phyloP scores from a whole-genome alignment of 2,329 filamentous ascomycete genomes.

The Pseudodiploospora longispora region DNA sequence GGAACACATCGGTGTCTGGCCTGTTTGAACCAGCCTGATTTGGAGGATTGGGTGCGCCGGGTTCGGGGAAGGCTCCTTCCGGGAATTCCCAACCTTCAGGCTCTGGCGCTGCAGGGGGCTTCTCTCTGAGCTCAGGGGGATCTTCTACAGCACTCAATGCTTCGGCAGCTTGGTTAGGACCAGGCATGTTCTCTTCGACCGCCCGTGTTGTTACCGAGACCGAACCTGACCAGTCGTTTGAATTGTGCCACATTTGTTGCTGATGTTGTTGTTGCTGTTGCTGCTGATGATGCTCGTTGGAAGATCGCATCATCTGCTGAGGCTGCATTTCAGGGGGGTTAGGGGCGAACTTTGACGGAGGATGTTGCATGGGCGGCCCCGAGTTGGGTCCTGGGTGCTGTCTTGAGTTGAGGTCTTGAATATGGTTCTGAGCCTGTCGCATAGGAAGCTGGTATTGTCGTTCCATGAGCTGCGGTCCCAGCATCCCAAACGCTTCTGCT shows the following conservation, averaged over 20 bases:
- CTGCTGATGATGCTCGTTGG: conserved; percentile 34
- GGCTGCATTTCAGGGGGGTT: conserved; percentile 32
- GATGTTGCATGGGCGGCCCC: conserved; percentile 44
- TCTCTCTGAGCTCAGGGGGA: conserved; percentile 37
- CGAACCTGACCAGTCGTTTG: conserved; percentile 27
- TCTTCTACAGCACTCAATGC: conserved; percentile 30
- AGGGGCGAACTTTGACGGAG: conserved; percentile 23
- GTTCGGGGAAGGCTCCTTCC: conserved; percentile 59
- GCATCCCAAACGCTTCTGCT: conserved; percentile 42
- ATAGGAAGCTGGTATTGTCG: conserved; percentile 31
- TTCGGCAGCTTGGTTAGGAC: conserved; percentile 32
- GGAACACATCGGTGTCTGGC: conserved; percentile 83
- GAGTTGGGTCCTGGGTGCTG: conserved; percentile 50
- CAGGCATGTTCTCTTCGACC: conserved; percentile 25
- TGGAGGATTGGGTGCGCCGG: conserved; percentile 32
- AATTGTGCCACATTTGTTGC: conserved; percentile 29
- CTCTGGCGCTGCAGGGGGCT: conserved; percentile 39
- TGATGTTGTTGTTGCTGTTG: conserved; percentile 30
- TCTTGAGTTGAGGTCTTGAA: conserved; percentile 44
- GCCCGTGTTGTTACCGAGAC: conserved; percentile 26
- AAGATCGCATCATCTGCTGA: conserved; percentile 45
- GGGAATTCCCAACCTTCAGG: conserved; percentile 90
- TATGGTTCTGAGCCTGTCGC: conserved; percentile 46
- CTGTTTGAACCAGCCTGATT: conserved; percentile 48
- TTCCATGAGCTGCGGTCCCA: conserved; percentile 32